Conservation (phyloP, 257 asterid genomes). For the Knoxia roxburghii region DNA sequence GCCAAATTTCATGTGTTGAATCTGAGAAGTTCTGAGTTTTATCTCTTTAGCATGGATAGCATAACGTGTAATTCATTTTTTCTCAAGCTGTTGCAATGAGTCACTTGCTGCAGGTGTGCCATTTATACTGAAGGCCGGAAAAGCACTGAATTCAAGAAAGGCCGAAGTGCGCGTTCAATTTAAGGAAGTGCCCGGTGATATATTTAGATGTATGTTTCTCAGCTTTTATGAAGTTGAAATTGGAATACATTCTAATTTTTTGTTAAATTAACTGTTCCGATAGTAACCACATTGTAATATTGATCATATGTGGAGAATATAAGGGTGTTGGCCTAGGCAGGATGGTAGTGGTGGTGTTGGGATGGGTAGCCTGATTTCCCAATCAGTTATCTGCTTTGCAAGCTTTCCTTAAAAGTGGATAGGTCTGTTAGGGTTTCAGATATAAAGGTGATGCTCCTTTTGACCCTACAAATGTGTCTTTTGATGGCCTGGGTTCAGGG, state of each 20-base stretch:
- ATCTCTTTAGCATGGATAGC: not conserved
- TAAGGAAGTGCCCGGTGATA: slow-evolving; percentile 99
- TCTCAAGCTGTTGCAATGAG: not conserved
- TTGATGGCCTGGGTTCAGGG: not conserved
- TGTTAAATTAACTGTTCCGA: not conserved
- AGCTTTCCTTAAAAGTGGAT: not conserved
- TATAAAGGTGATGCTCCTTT: not conserved
- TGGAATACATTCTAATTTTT: not conserved
- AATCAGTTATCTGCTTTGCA: not conserved
- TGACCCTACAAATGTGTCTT: not conserved
- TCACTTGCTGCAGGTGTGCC: slow-evolving; percentile 70
- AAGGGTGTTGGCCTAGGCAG: not conserved
- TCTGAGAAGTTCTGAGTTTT: not conserved
- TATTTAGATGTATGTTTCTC: slow-evolving; percentile 56
- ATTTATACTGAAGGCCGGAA: slow-evolving; percentile 94
- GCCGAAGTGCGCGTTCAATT: slow-evolving; percentile 93
- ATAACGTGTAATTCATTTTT: not conserved
- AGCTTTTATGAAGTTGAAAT: not conserved
- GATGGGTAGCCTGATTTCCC: not conserved
- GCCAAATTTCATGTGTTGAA: not conserved
- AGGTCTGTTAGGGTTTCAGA: not conserved
- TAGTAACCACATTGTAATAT: not conserved
- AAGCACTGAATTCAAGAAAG: slow-evolving; percentile 87
- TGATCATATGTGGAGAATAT: not conserved
- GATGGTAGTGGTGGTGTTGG: not conserved